phyloP scores from a whole-genome alignment of 352 stramenopile genomes.

The Globisporangium heterothallicum region DNA sequence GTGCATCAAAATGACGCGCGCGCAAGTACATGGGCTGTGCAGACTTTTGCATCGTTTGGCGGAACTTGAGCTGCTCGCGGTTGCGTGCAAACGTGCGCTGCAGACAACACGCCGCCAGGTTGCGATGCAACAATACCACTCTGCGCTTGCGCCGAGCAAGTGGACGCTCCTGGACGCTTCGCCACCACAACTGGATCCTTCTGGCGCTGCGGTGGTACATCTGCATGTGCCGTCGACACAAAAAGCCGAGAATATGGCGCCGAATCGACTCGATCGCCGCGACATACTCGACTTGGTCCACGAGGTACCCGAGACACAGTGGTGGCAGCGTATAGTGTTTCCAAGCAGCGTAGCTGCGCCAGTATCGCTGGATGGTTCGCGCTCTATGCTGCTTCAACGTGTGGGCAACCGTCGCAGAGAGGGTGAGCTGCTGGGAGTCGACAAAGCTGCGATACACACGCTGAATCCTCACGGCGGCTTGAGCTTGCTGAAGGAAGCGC shows the following conservation, averaged over 20 bases:
- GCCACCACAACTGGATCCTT: constrained; percentile 41
- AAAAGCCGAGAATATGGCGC: constrained; percentile 29
- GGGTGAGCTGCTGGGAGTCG: not conserved
- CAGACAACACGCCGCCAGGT: constrained; percentile 42
- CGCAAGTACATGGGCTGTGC: constrained; percentile 46
- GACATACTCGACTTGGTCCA: constrained; percentile 43
- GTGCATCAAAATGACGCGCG: constrained; percentile 14
- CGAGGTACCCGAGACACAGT: constrained; percentile 18
- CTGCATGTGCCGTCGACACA: constrained; percentile 32
- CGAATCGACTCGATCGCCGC: constrained; percentile 41
- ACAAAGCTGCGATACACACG: constrained; percentile 8
- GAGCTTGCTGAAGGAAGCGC: not conserved
- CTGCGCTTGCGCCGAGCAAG: constrained; percentile 19
- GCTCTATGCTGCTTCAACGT: constrained; percentile 14
- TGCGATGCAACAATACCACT: constrained; percentile 17
- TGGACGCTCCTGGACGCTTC: constrained; percentile 5
- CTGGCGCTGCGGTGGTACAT: constrained; percentile 16
- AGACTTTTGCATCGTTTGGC: constrained; percentile 24
- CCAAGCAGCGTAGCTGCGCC: constrained; percentile 27
- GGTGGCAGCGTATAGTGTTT: constrained; percentile 18
- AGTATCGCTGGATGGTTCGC: constrained; percentile 25
- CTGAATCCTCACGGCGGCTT: constrained; percentile 17
- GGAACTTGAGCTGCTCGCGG: constrained; percentile 22
- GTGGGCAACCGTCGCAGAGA: not conserved
- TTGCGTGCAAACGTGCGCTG: constrained; percentile 40